Evolutionary conservation across 805 yeast species (phyloP).

Genomic region (Lachancea cidri): DNA sequence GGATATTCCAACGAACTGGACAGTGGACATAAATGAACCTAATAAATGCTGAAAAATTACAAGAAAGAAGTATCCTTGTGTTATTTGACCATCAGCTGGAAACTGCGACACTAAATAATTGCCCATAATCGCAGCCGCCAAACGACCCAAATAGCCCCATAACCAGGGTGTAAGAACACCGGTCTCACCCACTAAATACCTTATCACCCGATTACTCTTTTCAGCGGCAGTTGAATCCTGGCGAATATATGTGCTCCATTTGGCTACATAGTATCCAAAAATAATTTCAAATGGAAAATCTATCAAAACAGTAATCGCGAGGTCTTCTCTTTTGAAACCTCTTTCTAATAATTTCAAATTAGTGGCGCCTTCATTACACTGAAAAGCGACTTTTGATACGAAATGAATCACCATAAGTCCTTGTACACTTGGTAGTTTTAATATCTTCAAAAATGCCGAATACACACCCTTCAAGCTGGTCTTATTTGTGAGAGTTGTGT

Average conservation of each 20-base stretch:
- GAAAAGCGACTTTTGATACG: constrained; percentile 85
- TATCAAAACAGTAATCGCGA: constrained; percentile 85
- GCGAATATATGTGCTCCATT: constrained; percentile 47
- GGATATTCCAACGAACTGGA: constrained; percentile 89
- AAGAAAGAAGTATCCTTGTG: constrained; percentile 50
- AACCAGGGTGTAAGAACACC: constrained; percentile 86
- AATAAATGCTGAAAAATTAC: constrained; percentile 79
- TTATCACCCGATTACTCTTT: constrained; percentile 9
- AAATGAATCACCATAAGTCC: constrained; percentile 69
- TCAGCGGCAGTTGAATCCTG: constrained; percentile 18
- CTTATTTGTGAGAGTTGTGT: constrained; percentile 23
- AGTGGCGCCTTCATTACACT: constrained; percentile 93
- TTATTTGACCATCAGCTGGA: constrained; percentile 52
- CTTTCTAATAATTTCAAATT: constrained; percentile 84
- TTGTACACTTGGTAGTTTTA: constrained; percentile 65
- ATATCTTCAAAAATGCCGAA: constrained; percentile 59
- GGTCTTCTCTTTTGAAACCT: constrained; percentile 89
- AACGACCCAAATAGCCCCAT: constrained; percentile 76
- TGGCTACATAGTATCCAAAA: constrained; percentile 93
- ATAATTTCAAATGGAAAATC: constrained; percentile 95
- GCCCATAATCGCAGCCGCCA: constrained; percentile 70
- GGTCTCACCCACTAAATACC: constrained; percentile 28
- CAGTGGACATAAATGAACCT: constrained; percentile 88
- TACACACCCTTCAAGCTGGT: constrained; percentile 51
- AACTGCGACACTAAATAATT: constrained; percentile 66